Evolutionary conservation across 23 red algal genomes (phyloP).

Genomic region (Agarophyton chilense): DNA sequence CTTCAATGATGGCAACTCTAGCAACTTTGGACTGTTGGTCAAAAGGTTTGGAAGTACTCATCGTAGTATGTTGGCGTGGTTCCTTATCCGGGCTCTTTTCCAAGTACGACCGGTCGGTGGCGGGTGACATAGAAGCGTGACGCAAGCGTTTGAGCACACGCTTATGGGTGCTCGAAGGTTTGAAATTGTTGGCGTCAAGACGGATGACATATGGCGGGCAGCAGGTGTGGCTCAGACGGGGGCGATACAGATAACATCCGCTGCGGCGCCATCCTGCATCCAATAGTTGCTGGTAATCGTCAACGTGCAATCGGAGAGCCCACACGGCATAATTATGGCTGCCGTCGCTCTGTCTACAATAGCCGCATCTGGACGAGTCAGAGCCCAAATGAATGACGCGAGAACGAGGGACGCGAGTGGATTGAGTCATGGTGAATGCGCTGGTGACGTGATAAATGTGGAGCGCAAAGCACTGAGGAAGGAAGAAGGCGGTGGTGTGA

Average conservation of each 20-base stretch:
- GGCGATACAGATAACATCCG: constrained; percentile 83
- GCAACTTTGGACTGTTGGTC: background rate
- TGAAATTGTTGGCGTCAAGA: constrained; percentile 43
- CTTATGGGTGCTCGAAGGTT: constrained; percentile 55
- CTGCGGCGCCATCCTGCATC: constrained; percentile 88
- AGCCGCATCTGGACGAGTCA: constrained; percentile 55
- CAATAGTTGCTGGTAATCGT: constrained; percentile 82
- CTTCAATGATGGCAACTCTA: background rate
- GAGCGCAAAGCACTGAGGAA: too few species aligned
- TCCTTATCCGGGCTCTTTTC: background rate
- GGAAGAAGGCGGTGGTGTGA: too few species aligned
- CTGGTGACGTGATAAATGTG: too few species aligned
- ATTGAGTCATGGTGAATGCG: constrained; percentile 1
- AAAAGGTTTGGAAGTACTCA: too few species aligned
- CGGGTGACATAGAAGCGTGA: background rate
- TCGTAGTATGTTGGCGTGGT: background rate
- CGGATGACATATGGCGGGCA: constrained; percentile 90
- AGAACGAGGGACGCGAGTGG: constrained; percentile 19
- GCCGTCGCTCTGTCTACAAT: constrained; percentile 17
- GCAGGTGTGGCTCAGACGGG: constrained; percentile 72
- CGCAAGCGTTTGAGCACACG: constrained; percentile 50
- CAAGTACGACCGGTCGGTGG: too few species aligned
- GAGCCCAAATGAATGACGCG: constrained; percentile 28
- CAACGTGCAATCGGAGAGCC: constrained; percentile 70
- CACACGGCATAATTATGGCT: constrained; percentile 46